Evolutionary conservation across 2,329 filamentous ascomycete species (phyloP).

Genomic region (Elsinoe ampelina): DNA sequence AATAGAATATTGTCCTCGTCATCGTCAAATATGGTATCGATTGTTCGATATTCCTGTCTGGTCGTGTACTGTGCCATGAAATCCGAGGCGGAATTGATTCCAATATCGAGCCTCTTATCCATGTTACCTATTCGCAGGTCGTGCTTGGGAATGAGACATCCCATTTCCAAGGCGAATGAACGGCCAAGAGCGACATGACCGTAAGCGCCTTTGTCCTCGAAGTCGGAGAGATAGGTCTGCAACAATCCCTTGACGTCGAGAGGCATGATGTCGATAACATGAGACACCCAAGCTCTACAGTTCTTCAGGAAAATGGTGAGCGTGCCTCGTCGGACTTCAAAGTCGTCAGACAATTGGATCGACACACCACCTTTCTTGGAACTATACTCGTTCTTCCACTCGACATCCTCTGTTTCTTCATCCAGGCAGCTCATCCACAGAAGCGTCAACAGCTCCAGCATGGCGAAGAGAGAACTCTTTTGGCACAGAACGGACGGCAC

Average conservation of each 20-base stretch:
- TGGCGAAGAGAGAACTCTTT: slow-evolving; percentile 78
- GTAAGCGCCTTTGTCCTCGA: slow-evolving; percentile 81
- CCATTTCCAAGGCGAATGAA: slow-evolving; percentile 90
- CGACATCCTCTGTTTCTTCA: slow-evolving; percentile 86
- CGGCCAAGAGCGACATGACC: slow-evolving; percentile 86
- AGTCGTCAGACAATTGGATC: slow-evolving; percentile 90
- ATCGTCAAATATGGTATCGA: slow-evolving; percentile 63
- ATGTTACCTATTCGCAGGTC: slow-evolving; percentile 81
- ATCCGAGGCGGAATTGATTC: slow-evolving; percentile 86
- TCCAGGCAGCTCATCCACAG: slow-evolving; percentile 96
- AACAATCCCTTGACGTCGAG: slow-evolving; percentile 90
- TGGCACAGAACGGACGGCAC: slow-evolving; percentile 88
- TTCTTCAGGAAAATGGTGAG: slow-evolving; percentile 67
- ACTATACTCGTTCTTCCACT: slow-evolving; percentile 70
- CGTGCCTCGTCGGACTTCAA: slow-evolving; percentile 68
- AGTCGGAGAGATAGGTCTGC: slow-evolving; percentile 93
- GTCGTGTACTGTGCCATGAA: slow-evolving; percentile 97
- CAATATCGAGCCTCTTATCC: slow-evolving; percentile 60
- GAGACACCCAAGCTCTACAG: slow-evolving; percentile 70
- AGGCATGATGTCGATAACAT: slow-evolving; percentile 74
- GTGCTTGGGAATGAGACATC: slow-evolving; percentile 71
- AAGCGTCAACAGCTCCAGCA: slow-evolving; percentile 82
- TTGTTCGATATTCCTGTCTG: slow-evolving; percentile 87
- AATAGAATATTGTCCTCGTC: slow-evolving; percentile 45
- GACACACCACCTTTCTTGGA: slow-evolving; percentile 70